These are phyloP conservation scores for Globisporangium abappressorium DNA, from an alignment of 352 stramenopile genomes.

Conservation along the genomic window DNA sequence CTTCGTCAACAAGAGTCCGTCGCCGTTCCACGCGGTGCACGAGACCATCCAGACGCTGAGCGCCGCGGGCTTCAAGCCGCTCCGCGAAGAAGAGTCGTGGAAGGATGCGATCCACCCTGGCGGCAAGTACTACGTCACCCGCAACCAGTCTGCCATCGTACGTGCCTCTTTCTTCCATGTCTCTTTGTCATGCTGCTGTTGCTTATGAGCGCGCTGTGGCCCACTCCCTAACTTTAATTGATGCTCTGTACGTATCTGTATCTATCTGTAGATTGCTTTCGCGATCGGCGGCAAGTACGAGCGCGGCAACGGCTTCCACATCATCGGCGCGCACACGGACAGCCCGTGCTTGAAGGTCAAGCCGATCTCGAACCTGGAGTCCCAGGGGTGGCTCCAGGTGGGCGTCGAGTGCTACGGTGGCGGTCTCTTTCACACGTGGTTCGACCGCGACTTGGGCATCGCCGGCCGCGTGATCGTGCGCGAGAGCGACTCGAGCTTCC, in stretches of 20 bases:
- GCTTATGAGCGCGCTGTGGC: too few species aligned
- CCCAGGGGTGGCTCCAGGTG: slow-evolving; percentile 82
- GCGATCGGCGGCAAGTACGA: slow-evolving; percentile 91
- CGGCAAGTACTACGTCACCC: slow-evolving; percentile 97
- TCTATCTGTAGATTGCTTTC: slow-evolving; percentile 77
- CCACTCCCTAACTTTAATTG: neutral
- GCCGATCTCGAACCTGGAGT: slow-evolving; percentile 89
- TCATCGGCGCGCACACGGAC: slow-evolving; percentile 97
- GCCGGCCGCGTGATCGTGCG: slow-evolving; percentile 92
- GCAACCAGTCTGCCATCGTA: slow-evolving; percentile 95
- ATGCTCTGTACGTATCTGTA: neutral
- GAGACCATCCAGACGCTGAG: slow-evolving; percentile 80
- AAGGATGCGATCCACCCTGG: slow-evolving; percentile 50
- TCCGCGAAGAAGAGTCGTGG: slow-evolving; percentile 86
- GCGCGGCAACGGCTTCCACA: slow-evolving; percentile 92
- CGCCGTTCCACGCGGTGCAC: slow-evolving; percentile 93
- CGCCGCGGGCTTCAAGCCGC: slow-evolving; percentile 88
- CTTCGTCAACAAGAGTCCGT: slow-evolving; percentile 94
- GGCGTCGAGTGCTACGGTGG: slow-evolving; percentile 84
- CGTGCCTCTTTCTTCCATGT: neutral
- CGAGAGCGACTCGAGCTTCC: slow-evolving; percentile 65
- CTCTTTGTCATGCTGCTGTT: neutral
- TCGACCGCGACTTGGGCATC: slow-evolving; percentile 95
- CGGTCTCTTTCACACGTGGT: slow-evolving; percentile 98
- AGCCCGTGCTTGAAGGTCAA: slow-evolving; percentile 95